Conservation (phyloP, 2,329 filamentous ascomycete species). For the Aureobasidium sp. region DNA sequence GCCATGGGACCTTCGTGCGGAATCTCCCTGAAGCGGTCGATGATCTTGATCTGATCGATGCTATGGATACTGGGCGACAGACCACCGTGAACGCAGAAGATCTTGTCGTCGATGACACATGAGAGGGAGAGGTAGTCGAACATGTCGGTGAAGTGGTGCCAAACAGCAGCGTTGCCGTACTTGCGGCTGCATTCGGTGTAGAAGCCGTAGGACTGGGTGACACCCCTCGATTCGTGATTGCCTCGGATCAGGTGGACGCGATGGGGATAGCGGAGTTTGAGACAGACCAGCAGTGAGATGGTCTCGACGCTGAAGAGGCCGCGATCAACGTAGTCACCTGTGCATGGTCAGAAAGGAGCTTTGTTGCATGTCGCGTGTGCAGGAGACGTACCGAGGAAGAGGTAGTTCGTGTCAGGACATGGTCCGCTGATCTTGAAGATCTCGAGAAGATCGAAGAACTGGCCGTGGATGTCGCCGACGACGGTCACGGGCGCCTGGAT, state of each 20-base stretch:
- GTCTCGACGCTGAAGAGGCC: slow-evolving; percentile 99
- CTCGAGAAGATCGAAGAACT: slow-evolving; percentile 98
- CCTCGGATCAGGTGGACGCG: slow-evolving; percentile 93
- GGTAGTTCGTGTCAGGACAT: slow-evolving; percentile 96
- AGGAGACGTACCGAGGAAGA: slow-evolving; percentile 70
- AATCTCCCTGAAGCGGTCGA: slow-evolving; percentile 96
- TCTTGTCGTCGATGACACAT: slow-evolving; percentile 97
- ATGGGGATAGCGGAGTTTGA: slow-evolving; percentile 93
- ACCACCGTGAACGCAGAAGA: slow-evolving; percentile 96
- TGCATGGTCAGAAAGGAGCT: background rate
- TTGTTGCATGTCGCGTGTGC: slow-evolving; percentile 13
- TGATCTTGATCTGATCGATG: slow-evolving; percentile 99
- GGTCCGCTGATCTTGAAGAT: slow-evolving; percentile 98
- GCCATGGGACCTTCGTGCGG: slow-evolving; percentile 99
- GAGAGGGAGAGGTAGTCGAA: slow-evolving; percentile 96
- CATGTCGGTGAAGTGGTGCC: slow-evolving; percentile 99
- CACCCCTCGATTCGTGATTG: slow-evolving; percentile 74
- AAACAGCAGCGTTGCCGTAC: slow-evolving; percentile 97
- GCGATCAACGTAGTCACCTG: slow-evolving; percentile 90
- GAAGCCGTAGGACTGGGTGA: slow-evolving; percentile 98
- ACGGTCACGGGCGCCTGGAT: slow-evolving; percentile 93
- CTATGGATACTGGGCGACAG: slow-evolving; percentile 71
- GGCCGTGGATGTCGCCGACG: slow-evolving; percentile 95
- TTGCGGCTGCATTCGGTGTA: slow-evolving; percentile 98
- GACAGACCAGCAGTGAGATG: slow-evolving; percentile 92